Evolutionary conservation across 78 protist genomes (phyloP), one percentile per base, ranked within the genome.

Genomic region (Bigelowiella natans): DNA sequence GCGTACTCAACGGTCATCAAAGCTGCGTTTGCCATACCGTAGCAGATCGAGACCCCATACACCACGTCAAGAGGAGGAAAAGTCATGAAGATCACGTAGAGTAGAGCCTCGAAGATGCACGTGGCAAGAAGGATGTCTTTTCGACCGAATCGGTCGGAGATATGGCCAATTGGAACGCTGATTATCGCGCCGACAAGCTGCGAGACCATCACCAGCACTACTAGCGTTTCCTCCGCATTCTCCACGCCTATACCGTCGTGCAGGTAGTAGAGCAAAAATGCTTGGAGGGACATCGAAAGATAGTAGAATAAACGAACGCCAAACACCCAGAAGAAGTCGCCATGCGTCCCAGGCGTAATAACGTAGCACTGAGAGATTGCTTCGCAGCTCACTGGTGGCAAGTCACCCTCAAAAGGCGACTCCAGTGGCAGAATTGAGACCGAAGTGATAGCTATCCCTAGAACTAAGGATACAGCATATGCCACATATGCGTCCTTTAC

Each of bases 291-390:
- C 38, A 90, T 36, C 30, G 85, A 51, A 39, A 85, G 39, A 40
- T 90, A 90, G 63, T 63, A 90, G 88, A 90, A 90, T 26, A 86
- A 39, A 34, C 92, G 88, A 36, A 86, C 36, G 26, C 82, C 92
- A 18, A 90, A 90, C 31, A 90, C 92, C 92, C 92, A 90, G 39
- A 90, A 90, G 88, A 90, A 90, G 85, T 90, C 92, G 82, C 39
- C 30, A 37, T 40, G 11, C 37, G 2, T 40, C 82, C 31, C n/a
- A 28, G 26, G 26, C 86, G 82, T 88, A 2, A 90, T 83, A 26
- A 88, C 28, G 92, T 83, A 90, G 34, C 89, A 34, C 34, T 18
- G 2, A 1, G 39, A 1, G 31, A 90, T 1, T 84, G 82, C 92
- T 2, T 18, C 0, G 38, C 38, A 36, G 38, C 38, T 29, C 31